Evolutionary conservation across 140 eudicot genomes (phyloP).

Genomic region (Cichorium intybus): DNA sequence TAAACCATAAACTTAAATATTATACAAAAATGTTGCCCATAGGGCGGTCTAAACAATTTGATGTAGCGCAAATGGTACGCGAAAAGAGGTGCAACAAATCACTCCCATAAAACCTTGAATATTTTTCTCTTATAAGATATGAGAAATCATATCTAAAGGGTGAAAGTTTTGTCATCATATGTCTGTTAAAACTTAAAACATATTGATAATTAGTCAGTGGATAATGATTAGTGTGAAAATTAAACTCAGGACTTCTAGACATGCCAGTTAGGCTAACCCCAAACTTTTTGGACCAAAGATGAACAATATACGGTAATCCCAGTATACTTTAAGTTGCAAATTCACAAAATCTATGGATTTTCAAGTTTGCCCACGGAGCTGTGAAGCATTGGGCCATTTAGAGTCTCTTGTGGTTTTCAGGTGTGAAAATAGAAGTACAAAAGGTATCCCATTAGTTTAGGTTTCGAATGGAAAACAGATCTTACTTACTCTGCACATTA

Average conservation of each 20-base stretch:
- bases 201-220: background rate
- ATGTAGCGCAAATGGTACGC: too few relatives aligned
- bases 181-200: background rate
- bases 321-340: background rate
- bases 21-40: background rate
- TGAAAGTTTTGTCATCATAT: too few relatives aligned
- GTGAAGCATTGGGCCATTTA: background rate
- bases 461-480: slow-evolving; percentile 13
- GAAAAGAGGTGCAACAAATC: too few relatives aligned
- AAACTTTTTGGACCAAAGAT: too few relatives aligned
- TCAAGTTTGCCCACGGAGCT: slow-evolving; percentile 22
- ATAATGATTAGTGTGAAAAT: too few relatives aligned
- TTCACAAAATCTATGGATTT: background rate
- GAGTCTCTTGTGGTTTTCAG: slow-evolving; percentile 18
- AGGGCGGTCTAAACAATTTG: too few relatives aligned
- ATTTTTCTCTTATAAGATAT: too few relatives aligned
- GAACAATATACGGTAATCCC: too few relatives aligned
- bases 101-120: too few relatives aligned
- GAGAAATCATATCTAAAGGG: too few relatives aligned
- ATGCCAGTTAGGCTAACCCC: too few relatives aligned
- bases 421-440: slow-evolving; percentile 27
- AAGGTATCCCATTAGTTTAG: slow-evolving; percentile 5
- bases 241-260: too few relatives aligned
- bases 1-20: background rate
- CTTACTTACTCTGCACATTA: slow-evolving; percentile 14